phyloP scores from a whole-genome alignment of 148 eudicot genomes.

The Persicaria tinctoria region DNA sequence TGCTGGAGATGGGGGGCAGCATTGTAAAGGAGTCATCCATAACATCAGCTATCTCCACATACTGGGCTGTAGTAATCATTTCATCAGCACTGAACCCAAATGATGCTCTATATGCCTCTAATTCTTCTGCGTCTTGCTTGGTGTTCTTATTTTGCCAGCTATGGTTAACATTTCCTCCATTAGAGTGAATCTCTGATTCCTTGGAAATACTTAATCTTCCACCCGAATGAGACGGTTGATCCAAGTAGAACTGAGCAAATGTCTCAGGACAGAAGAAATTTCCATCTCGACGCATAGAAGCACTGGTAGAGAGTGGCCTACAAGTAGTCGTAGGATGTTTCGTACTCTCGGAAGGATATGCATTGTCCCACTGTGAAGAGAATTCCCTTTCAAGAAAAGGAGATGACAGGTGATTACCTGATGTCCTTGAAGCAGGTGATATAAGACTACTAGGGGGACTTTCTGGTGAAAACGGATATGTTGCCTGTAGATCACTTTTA shows the following conservation, averaged over 20 bases:
- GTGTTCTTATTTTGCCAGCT: slow-evolving; percentile 52
- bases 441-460: slow-evolving; percentile 79
- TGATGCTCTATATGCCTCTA: slow-evolving; percentile 96
- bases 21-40: slow-evolving; percentile 73
- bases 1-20: slow-evolving; percentile 45
- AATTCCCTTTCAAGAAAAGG: slow-evolving; percentile 46
- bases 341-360: slow-evolving; percentile 35
- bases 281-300: slow-evolving; percentile 54
- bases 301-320: slow-evolving; percentile 34
- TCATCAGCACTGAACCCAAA: slow-evolving; percentile 99
- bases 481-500: slow-evolving; percentile 59
- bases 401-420: slow-evolving; percentile 43
- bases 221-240: slow-evolving; percentile 71
- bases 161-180: slow-evolving; percentile 49
- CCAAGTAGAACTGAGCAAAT: slow-evolving; percentile 91
- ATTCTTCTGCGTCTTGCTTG: slow-evolving; percentile 84
- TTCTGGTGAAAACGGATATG: slow-evolving; percentile 73
- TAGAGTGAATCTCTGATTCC: slow-evolving; percentile 68
- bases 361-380: slow-evolving; percentile 44
- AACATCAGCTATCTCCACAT: slow-evolving; percentile 85
- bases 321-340: slow-evolving; percentile 40
- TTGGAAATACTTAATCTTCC: slow-evolving; percentile 86
- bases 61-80: slow-evolving; percentile 73
- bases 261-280: slow-evolving; percentile 98
- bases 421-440: slow-evolving; percentile 62